Evolutionary conservation across 140 eudicot genomes (phyloP).

Genomic region (Flaveria floridana): DNA sequence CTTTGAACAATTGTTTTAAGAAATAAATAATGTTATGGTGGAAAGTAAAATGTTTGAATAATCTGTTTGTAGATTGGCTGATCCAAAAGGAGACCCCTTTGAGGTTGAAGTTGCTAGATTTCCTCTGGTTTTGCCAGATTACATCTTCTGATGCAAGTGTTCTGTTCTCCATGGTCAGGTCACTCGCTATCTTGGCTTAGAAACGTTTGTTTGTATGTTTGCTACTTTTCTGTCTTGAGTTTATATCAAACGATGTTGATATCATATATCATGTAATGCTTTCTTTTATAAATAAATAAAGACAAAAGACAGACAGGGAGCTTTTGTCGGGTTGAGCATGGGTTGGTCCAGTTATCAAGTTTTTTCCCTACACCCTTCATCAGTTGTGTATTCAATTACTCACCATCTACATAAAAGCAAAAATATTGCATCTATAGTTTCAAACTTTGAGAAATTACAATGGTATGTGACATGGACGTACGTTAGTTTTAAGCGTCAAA

Average conservation of each 20-base stretch:
- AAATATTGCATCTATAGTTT: no score
- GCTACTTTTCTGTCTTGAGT: neutral
- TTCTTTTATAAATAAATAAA: slow-evolving; percentile 17
- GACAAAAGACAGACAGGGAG: neutral
- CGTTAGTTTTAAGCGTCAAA: no score
- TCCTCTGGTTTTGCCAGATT: slow-evolving; percentile 68
- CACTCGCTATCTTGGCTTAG: neutral
- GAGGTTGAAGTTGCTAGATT: slow-evolving; percentile 65
- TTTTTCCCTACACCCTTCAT: no score
- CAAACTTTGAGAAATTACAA: no score
- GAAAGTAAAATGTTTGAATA: neutral
- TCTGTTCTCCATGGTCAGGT: slow-evolving; percentile 1
- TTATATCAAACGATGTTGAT: neutral
- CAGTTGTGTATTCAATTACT: no score
- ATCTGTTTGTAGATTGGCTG: slow-evolving; percentile 50
- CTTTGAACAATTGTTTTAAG: neutral
- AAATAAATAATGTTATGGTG: neutral
- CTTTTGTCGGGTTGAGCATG: neutral
- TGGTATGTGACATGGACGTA: no score
- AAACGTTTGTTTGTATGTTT: slow-evolving; percentile 12
- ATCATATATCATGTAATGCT: neutral
- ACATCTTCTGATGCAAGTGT: slow-evolving; percentile 62
- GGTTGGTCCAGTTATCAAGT: no score
- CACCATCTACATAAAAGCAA: no score
- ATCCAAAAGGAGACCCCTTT: slow-evolving; percentile 60